Base-by-base conservation (phyloP, 257 asterid species). In the Salvia splendens region DNA sequence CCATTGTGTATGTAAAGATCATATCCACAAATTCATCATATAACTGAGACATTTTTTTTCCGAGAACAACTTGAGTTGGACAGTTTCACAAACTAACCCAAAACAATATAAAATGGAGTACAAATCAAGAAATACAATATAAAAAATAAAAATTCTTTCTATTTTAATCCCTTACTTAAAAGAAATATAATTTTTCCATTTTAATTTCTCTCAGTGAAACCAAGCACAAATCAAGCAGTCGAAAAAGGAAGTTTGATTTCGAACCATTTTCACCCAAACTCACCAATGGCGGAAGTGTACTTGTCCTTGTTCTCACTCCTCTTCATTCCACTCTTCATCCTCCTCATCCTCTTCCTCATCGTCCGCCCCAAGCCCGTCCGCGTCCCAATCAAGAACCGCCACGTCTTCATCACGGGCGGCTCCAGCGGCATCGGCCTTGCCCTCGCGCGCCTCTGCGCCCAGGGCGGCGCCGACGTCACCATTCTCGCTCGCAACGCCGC, bases 401-500 rank as follows among this genome's bases (percentile, higher is more conserved):
- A 88, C 81, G 88, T 94, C 14, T 80, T 94, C 87, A 91, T 94
- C 81, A 83, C 97, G 52, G 99, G 99, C 24, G 97, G 99, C 55
- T 94, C 99, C 72, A 94, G 99, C 72, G 99, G 99, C 66, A 91
- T 94, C 77, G 99, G 99, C 60, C 83, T 94, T 49, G 91, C 99
- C 12, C 79, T 94, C 7, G 99, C 96, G 10, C 92, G 80, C 71
- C 85, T 77, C 59, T 91, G 95, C 77, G 89, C 88, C 15, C 79
- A 72, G 0, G 65, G 61, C 0, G 96, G 99, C 35, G 93, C 99
- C 24, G 78, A 77, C 30, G 95, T 94, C 67, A 80, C 84, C 57
- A 77, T 94, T 70, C 91, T 94, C 6, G 97, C 99, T 6, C 94
- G 97, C 43, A 71, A 72, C 68, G 74, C 62, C 70, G 30, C 12